phyloP scores from a whole-genome alignment of 805 yeast genomes.

The Grigorovia transvaalensis region DNA sequence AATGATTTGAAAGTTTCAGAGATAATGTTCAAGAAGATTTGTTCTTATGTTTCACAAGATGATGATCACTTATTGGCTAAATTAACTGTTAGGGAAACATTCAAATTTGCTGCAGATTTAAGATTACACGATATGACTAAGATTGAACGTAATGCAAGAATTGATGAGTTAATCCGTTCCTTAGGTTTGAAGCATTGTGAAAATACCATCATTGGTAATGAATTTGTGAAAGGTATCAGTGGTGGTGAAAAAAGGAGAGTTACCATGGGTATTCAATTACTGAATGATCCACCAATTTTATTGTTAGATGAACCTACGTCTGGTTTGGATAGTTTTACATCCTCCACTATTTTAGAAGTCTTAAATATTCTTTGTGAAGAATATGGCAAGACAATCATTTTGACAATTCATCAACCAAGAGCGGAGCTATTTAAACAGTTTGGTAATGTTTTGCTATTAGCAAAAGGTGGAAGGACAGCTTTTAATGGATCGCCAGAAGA shows the following conservation, averaged over 20 bases:
- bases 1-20: constrained; percentile 32
- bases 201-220: constrained; percentile 57
- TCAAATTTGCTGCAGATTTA: constrained; percentile 59
- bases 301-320: constrained; percentile 85
- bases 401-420: constrained; percentile 81
- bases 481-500: constrained; percentile 48
- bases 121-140: constrained; percentile 40
- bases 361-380: constrained; percentile 42
- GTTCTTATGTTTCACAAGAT: constrained; percentile 77
- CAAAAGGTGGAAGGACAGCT: constrained; percentile 62
- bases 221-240: constrained; percentile 55
- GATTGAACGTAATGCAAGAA: constrained; percentile 37
- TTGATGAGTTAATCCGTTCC: constrained; percentile 49
- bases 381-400: constrained; percentile 56
- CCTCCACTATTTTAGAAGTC: constrained; percentile 54
- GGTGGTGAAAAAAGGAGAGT: constrained; percentile 88
- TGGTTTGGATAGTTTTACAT: constrained; percentile 74
- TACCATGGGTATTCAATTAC: constrained; percentile 68
- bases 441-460: constrained; percentile 61
- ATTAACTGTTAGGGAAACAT: constrained; percentile 69
- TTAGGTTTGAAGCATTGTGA: constrained; percentile 71
- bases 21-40: constrained; percentile 31
- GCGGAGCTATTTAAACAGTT: constrained; percentile 52
- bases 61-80: constrained; percentile 63
- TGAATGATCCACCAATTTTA: constrained; percentile 60